Conservation (phyloP, 2,329 filamentous ascomycete genomes). For the Zymoseptoria pseudotritici region DNA sequence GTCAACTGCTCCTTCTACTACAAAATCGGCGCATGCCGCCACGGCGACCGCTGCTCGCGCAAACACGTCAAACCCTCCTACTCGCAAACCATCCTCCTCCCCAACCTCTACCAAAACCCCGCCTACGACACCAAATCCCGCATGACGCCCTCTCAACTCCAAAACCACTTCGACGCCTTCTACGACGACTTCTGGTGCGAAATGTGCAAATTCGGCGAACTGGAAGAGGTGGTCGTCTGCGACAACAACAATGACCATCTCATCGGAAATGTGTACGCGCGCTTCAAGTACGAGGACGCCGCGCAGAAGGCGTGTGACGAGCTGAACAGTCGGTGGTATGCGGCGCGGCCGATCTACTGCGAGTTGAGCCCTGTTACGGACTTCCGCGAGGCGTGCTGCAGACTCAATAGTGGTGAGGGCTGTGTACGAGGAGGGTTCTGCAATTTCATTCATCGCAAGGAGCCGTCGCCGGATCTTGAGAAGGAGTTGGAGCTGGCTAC, state of each 20-base stretch:
- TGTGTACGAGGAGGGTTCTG: conserved; percentile 96
- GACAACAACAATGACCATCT: conserved; percentile 99
- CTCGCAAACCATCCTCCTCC: conserved; percentile 93
- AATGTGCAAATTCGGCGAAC: conserved; percentile 96
- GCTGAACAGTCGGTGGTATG: conserved; percentile 94
- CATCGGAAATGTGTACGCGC: conserved; percentile 97
- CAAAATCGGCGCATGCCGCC: conserved; percentile 98
- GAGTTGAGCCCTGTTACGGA: conserved; percentile 95
- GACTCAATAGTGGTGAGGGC: conserved; percentile 87
- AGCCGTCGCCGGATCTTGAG: conserved; percentile 82
- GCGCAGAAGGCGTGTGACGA: conserved; percentile 90
- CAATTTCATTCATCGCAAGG: conserved; percentile 99
- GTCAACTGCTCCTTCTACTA: conserved; percentile 99
- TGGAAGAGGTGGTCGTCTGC: conserved; percentile 96
- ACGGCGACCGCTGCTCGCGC: conserved; percentile 94
- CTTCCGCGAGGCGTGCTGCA: conserved; percentile 94
- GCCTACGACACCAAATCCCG: conserved; percentile 73
- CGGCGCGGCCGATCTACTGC: conserved; percentile 94
- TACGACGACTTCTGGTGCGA: conserved; percentile 99
- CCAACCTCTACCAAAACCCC: conserved; percentile 98
- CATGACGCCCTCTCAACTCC: conserved; percentile 92
- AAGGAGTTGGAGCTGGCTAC: conserved; percentile 78
- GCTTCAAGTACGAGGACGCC: conserved; percentile 98
- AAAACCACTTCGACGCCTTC: conserved; percentile 99
- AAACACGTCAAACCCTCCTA: conserved; percentile 99